These are phyloP conservation scores for Leucaena leucocephala DNA, from an alignment of 306 rosid species.

Conservation along the genomic window DNA sequence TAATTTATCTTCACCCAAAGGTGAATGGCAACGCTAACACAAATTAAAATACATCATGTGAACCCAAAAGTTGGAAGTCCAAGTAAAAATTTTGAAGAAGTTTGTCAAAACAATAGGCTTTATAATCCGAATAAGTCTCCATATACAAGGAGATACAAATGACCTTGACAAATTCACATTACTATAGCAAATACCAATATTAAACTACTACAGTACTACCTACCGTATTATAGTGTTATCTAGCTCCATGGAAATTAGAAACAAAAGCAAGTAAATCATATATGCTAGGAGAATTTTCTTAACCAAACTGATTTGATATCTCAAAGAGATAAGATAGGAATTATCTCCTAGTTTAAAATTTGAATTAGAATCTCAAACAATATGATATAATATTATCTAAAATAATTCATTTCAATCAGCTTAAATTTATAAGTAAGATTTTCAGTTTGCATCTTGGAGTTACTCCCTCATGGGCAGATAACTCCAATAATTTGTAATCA, in stretches of 20 bases:
- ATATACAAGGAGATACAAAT: not conserved
- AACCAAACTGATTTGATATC: not conserved
- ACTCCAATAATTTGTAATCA: not conserved
- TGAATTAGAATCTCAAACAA: no score
- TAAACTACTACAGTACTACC: not conserved
- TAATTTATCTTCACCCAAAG: not conserved
- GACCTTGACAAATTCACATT: not conserved
- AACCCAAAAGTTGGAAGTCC: not conserved
- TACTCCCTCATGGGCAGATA: no score
- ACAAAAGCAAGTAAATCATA: not conserved
- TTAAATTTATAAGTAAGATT: no score
- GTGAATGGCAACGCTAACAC: not conserved
- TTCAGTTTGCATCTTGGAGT: no score
- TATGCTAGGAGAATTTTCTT: not conserved
- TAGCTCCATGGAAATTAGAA: not conserved
- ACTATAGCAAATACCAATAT: not conserved
- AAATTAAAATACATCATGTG: not conserved
- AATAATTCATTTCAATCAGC: no score
- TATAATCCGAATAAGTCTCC: not conserved
- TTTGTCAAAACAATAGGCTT: not conserved
- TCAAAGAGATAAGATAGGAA: no score
- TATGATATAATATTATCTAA: no score
- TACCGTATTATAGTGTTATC: not conserved
- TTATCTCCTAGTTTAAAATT: no score
- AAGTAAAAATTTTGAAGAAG: not conserved